Base-by-base conservation (phyloP, 345 rosid species). In the Clarkia xantiana region DNA sequence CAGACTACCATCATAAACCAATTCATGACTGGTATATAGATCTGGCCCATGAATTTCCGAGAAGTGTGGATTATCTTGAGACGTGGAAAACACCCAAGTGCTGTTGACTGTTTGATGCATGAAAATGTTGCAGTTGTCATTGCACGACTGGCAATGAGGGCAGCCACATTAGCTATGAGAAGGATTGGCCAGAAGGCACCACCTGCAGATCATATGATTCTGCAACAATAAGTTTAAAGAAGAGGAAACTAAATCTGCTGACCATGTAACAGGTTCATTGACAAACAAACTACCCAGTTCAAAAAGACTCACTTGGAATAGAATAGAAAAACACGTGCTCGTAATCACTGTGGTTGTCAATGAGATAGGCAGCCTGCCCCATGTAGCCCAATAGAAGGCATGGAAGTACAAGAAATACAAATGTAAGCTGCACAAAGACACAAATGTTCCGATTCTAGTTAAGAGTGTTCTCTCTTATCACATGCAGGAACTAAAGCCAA, bases 71-170 rank as follows among this genome's bases (percentile, higher is more conserved):
- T 74, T 51, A 91, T 87, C 76, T 91, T 91, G 47, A 91, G 94
- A 47, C 96, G 94, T 44, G 99, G 99, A 70, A 91, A 91, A 58
- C 96, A 87, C 45, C 99, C 99, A 56, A 91, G 89, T 44, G 81
- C 90, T 42, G 86, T 82, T 60, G 96, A 84, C 67, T 91, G 99
- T 65, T 91, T 91, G 66, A 91, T 82, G 56, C 99, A 91, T 1
- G 99, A 91, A 76, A 91, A 91, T 14, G 96, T 91, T 14, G 99
- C 99, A 12, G 95, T 84, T 43, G 96, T 91, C 96, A 91, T 91
- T 40, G 95, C 72, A 47, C 99, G 90, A 58, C 99, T 84, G 51
- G 99, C 95, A 73, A 91, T 91, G 42, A 87, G 61, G 36, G 99
- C 99, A 46, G 99, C 99, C 42, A 87, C 57, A 34, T 78, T 91